Evolutionary conservation across 2,329 filamentous ascomycete genomes (phyloP).

Genomic region (Penicillium fuscoglaucum): DNA sequence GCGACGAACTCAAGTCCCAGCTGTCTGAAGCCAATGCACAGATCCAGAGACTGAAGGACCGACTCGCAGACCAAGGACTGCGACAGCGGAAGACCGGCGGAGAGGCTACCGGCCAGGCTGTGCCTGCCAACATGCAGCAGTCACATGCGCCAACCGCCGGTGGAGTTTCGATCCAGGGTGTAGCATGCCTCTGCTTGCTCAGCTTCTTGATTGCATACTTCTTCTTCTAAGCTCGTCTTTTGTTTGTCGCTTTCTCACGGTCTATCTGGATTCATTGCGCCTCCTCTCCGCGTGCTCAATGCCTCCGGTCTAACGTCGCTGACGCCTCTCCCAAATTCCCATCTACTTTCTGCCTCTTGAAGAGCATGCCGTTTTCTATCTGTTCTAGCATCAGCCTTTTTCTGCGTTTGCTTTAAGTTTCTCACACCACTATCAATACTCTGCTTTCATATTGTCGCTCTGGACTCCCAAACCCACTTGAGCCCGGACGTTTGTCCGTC

Average conservation of each 20-base stretch:
- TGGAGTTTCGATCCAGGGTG: constrained; percentile 83
- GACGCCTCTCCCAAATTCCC: constrained; percentile 25
- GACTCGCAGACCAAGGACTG: constrained; percentile 66
- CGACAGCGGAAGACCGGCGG: constrained; percentile 73
- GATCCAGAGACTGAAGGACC: constrained; percentile 66
- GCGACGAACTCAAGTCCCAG: constrained; percentile 69
- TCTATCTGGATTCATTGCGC: constrained; percentile 7
- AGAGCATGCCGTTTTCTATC: constrained; percentile 26
- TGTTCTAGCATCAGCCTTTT: constrained; percentile 31
- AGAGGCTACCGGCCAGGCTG: constrained; percentile 52
- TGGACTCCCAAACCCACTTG: constrained; percentile 4
- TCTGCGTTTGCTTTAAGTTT: constrained; percentile 18
- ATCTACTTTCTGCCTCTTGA: constrained; percentile 28
- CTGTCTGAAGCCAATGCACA: constrained; percentile 73
- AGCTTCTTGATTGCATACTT: constrained; percentile 95
- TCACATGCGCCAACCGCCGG: constrained; percentile 58
- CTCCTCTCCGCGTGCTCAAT: constrained; percentile 20
- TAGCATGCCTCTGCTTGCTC: constrained; percentile 78
- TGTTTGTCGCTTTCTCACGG: constrained; percentile 12
- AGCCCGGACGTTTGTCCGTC: background rate
- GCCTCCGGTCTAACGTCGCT: constrained; percentile 26
- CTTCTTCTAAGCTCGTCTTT: constrained; percentile 70
- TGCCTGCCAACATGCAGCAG: constrained; percentile 53
- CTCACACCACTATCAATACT: constrained; percentile 22
- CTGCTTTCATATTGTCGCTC: constrained; percentile 11